Evolutionary conservation across 108 stramenopile genomes (phyloP), one percentile per base, ranked within the genome.

Genomic region (Conticribra weissflogii): DNA sequence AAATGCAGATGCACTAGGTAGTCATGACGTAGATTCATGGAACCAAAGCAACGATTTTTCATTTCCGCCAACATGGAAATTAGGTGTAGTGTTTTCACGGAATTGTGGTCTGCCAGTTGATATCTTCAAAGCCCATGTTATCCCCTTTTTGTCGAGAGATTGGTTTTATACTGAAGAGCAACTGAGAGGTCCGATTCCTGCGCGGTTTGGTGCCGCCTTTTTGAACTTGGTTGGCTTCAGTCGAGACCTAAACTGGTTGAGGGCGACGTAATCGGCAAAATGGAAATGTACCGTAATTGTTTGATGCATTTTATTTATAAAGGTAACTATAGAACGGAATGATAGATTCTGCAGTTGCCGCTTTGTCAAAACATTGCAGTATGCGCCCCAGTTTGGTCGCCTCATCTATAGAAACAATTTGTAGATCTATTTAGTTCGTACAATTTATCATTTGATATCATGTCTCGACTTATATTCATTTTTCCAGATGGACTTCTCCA

Each of bases 31-130:
- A 21, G 41, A 62, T 33, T 72, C 64, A 30, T 71, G 63, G 63
- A 31, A 57, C 29, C 64, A 33, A 33, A 23, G 17, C 7, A 34
- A 52, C 2, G 56, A 66, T 66, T 78, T 63, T 63, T 72, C 76
- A 29, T 78, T 66, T 46, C 76, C 76, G 46, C 76, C 76, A 25
- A 72, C 71, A 15, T 78, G 76, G 76, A 65, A 78, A 50, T 64
- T 63, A 17, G 54, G 54, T 3, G 54, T 55, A 28, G 25, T 30
- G 15, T 30, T 66, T 16, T 72, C 71, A 48, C 45, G 28, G 22
- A 33, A 66, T 23, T 78, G 76, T 31, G 76, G 76, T n/a, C 58
- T 78, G 63, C 76, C 76, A 32, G 36, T 54, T 2, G 69, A 71
- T 32, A 78, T 78, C 19, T 78, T 78, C 47, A 28, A 28, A 50